Evolutionary conservation across 1,284 basidiomycete species (phyloP), one percentile per base, ranked within the genome.

Genomic region (Ceratobasidium sp.): DNA sequence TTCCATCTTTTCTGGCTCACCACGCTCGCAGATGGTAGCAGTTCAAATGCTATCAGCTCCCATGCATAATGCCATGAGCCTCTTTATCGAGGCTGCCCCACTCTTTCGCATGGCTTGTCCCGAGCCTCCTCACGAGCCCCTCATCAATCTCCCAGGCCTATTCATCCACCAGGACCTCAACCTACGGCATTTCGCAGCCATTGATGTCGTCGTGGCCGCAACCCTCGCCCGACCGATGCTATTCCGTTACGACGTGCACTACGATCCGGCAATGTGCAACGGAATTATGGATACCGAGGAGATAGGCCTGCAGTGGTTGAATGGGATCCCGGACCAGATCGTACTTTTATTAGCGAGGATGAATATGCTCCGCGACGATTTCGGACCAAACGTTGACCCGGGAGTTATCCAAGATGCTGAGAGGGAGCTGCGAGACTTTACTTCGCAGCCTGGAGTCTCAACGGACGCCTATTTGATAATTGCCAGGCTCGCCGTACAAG

Each of bases 401-500:
- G 49, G 47, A 31, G 13, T 54, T 29, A 34, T 67, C 15, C 17
- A 43, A 12, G 50, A 54, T 31, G 34, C 47, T 31, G 52, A 55
- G 42, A 20, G n/a, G 17, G 62, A 45, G 8, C 42, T 67, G n/a
- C 42, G 35, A 29, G 15, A 31, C 13, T 54, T 67, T 4, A 38
- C 13, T 1, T 40, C 64, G 7, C 20, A 53, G 3, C 35, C 50
- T 7, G 49, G 38, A 10, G 27, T 42, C 6, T 67, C 64, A 25
- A 25, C 64, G 1, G 50, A 67, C n/a, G 52, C 64, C 13, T 27
- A 22, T 32, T 31, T 67, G 22, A 34, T 42, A 1, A 42, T 67
- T 31, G 64, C 38, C 31, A 54, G 52, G 17, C 27, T 67, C n/a
- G 64, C 8, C 2, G 64, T 67, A 7, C 64, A 67, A 45, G 64